phyloP scores from a whole-genome alignment of 2,329 filamentous ascomycete species.

The Trichoderma brevicompactum region DNA sequence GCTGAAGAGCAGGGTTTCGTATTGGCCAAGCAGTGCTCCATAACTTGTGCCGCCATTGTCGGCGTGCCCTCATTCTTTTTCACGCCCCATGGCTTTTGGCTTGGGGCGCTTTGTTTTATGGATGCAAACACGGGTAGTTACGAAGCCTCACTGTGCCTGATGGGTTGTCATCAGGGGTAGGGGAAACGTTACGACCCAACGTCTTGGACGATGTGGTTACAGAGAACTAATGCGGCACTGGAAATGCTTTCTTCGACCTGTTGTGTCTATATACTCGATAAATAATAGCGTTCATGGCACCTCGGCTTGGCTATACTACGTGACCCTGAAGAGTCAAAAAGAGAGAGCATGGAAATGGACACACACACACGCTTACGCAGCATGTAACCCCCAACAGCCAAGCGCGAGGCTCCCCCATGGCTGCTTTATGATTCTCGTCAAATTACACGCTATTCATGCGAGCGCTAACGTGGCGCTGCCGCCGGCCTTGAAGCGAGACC shows the following conservation, averaged over 20 bases:
- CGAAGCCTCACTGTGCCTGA: too few relatives aligned
- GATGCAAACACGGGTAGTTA: too few relatives aligned
- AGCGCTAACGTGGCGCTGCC: not conserved
- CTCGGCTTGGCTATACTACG: not conserved
- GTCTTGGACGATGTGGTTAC: not conserved
- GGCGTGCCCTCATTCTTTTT: too few relatives aligned
- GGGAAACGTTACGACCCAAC: not conserved
- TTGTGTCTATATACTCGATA: too few relatives aligned
- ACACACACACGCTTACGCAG: not conserved
- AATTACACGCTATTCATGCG: conserved; percentile 9
- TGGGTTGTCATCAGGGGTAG: too few relatives aligned
- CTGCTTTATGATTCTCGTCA: not conserved
- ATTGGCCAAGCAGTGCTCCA: too few relatives aligned
- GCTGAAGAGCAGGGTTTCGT: not conserved
- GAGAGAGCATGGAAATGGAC: not conserved
- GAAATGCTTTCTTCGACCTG: too few relatives aligned
- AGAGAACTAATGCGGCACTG: too few relatives aligned
- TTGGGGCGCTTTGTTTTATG: too few relatives aligned
- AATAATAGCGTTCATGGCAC: not conserved
- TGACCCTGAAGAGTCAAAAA: not conserved
- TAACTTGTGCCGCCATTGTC: too few relatives aligned
- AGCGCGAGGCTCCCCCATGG: conserved; percentile 1
- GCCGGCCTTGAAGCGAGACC: conserved; percentile 11
- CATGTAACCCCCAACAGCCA: not conserved
- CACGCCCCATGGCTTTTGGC: too few relatives aligned